Conservation (phyloP, 176 grass and related monocot species). For the Dendrocalamus sinicus region DNA sequence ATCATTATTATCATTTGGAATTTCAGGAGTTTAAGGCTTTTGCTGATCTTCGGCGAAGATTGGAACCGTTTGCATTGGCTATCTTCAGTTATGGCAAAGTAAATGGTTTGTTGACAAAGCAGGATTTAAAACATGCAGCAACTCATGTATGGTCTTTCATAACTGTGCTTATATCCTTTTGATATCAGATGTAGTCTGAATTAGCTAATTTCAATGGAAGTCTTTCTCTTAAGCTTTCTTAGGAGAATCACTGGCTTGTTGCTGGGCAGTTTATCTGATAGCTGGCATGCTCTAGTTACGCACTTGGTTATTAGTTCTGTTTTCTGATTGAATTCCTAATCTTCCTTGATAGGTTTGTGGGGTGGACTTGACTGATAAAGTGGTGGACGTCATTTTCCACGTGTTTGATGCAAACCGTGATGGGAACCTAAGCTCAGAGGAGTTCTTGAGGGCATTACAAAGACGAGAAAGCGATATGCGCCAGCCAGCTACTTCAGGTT, state of each 20-base stretch:
- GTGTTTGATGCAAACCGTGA: constrained; percentile 85
- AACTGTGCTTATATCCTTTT: constrained; percentile 1
- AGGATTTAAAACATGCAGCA: constrained; percentile 86
- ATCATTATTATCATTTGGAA: constrained; percentile 12
- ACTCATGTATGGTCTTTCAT: constrained; percentile 63
- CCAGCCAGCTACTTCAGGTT: constrained; percentile 57
- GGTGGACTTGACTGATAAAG: constrained; percentile 72
- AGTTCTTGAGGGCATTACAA: constrained; percentile 87
- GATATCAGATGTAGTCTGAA: not conserved
- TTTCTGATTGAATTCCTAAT: constrained; percentile 17
- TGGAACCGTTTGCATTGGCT: constrained; percentile 79
- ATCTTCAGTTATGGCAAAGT: constrained; percentile 95
- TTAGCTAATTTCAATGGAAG: constrained; percentile 13
- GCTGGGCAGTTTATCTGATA: not conserved
- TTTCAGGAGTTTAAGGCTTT: constrained; percentile 93
- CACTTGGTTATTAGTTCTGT: not conserved
- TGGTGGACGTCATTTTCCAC: constrained; percentile 83
- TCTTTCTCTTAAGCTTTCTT: not conserved
- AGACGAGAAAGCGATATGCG: constrained; percentile 69
- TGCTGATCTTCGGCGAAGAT: constrained; percentile 75
- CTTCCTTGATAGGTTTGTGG: constrained; percentile 72
- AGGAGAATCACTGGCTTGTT: not conserved
- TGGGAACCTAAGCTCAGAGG: constrained; percentile 79
- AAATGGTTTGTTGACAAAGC: constrained; percentile 88
- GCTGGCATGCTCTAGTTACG: not conserved